Percentiles rank a stretch among this genome's conserved stretches.
Conservation (phyloP, 2,329 filamentous ascomycete species). For the Aureobasidium sp. region DNA sequence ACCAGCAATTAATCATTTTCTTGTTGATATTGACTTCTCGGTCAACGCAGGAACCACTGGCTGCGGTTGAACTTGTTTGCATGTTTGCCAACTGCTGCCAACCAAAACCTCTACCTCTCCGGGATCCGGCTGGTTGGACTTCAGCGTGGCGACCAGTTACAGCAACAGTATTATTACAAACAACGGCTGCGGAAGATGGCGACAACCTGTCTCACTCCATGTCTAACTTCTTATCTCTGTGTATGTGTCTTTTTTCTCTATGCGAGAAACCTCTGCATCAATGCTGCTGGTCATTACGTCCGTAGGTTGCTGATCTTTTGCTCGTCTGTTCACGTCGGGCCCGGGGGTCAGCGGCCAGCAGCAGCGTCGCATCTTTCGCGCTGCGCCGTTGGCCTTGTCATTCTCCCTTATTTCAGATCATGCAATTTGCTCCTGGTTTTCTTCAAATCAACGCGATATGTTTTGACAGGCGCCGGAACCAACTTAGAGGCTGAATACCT, state of each 20-base stretch:
- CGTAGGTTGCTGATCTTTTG: neutral
- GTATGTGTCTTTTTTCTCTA: neutral
- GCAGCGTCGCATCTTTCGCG: neutral
- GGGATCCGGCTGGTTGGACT: neutral
- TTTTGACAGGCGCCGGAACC: slow-evolving; percentile 5
- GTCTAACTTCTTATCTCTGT: neutral
- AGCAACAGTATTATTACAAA: slow-evolving; percentile 7
- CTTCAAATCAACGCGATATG: neutral
- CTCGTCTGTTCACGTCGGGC: neutral
- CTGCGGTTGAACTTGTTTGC: neutral
- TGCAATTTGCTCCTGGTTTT: neutral
- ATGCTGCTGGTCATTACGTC: neutral
- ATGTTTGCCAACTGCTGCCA: neutral
- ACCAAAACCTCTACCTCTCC: neutral
- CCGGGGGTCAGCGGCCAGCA: neutral
- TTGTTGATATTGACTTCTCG: neutral
- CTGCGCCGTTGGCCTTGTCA: neutral
- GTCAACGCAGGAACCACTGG: neutral
- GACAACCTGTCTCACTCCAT: slow-evolving; percentile 6
- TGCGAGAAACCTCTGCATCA: neutral
- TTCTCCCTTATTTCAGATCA: neutral
- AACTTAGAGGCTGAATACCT: neutral
- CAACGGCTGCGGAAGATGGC: slow-evolving; percentile 8
- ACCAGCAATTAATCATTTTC: neutral
- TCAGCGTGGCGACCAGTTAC: slow-evolving; percentile 3